A percentile compares a stretch with the other conserved stretches of the same genome.
These are phyloP conservation scores for Kurtzmaniella natalensis DNA, from an alignment of 1,139 yeast species.

Conservation along the genomic window DNA sequence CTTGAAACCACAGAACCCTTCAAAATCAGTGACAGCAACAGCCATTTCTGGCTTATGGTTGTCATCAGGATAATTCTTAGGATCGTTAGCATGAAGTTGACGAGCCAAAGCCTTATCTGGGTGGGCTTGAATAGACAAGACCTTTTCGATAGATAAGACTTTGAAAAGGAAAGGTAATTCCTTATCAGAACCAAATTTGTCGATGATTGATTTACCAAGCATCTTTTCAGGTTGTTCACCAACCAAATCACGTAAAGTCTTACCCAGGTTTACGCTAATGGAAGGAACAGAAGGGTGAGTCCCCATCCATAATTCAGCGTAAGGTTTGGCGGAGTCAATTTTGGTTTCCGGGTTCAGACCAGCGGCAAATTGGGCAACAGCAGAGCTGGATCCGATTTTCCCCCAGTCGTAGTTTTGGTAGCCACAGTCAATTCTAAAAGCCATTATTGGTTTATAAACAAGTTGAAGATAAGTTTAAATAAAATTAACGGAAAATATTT, in stretches of 20 bases:
- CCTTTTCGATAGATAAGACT: constrained; percentile 88
- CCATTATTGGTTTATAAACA: too few species aligned
- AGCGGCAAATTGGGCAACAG: constrained; percentile 85
- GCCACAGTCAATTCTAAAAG: constrained; percentile 50
- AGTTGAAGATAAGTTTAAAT: constrained; percentile 2
- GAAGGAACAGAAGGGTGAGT: constrained; percentile 94
- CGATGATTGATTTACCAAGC: constrained; percentile 54
- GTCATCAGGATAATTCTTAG: constrained; percentile 93
- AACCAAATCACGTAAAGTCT: constrained; percentile 62
- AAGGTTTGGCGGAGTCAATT: constrained; percentile 72
- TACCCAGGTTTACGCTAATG: constrained; percentile 48
- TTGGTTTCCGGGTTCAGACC: constrained; percentile 54
- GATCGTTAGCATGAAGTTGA: constrained; percentile 73
- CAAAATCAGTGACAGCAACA: constrained; percentile 89
- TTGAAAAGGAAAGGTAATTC: constrained; percentile 91
- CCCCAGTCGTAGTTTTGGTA: constrained; percentile 84
- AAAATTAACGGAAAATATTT: too few species aligned
- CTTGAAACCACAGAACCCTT: constrained; percentile 97
- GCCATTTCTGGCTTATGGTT: constrained; percentile 99
- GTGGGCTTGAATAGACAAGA: constrained; percentile 93
- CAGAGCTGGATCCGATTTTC: constrained; percentile 74
- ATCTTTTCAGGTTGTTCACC: constrained; percentile 53
- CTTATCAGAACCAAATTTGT: constrained; percentile 61
- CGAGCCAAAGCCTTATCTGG: constrained; percentile 87
- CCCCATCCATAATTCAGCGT: constrained; percentile 98